Percentiles rank a stretch among this genome's conserved stretches.
These are phyloP conservation scores for Candida anglica DNA, from an alignment of 805 yeast genomes.

Conservation along the genomic window DNA sequence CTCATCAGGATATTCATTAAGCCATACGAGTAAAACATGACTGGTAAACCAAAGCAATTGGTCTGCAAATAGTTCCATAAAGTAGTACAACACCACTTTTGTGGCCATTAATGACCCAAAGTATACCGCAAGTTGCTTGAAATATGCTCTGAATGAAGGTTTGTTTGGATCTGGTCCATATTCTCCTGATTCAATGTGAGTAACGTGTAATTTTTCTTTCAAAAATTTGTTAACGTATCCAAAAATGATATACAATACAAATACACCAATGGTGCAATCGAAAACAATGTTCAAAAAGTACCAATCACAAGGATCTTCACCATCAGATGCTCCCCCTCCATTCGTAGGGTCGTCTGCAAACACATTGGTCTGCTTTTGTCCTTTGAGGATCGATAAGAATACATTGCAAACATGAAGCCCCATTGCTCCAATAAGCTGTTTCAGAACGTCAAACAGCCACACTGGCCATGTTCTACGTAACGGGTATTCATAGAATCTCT, in stretches of 20 bases:
- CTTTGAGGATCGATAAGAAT: constrained; percentile 59
- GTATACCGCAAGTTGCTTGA: constrained; percentile 70
- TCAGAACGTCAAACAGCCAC: constrained; percentile 87
- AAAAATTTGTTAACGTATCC: constrained; percentile 39
- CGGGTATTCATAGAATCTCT: constrained; percentile 78
- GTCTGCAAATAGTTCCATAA: constrained; percentile 63
- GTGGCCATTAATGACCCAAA: constrained; percentile 59
- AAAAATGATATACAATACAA: constrained; percentile 59
- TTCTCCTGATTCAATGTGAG: constrained; percentile 49
- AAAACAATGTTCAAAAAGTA: constrained; percentile 83
- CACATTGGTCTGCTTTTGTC: constrained; percentile 17
- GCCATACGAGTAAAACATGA: constrained; percentile 76
- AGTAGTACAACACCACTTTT: constrained; percentile 59
- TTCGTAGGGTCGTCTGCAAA: constrained; percentile 2
- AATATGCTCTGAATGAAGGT: constrained; percentile 48
- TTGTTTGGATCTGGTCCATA: constrained; percentile 63
- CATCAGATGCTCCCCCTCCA: constrained; percentile 10
- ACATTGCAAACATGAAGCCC: constrained; percentile 81
- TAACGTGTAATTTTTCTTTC: constrained; percentile 36
- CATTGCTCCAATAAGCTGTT: constrained; percentile 84
- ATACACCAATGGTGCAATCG: constrained; percentile 94
- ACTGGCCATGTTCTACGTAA: constrained; percentile 77
- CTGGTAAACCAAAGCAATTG: constrained; percentile 51
- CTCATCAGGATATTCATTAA: constrained; percentile 68
- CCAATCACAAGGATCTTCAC: constrained; percentile 82